phyloP scores from a whole-genome alignment of 192 early-diverging fungal species.

The Coemansia sp. region DNA sequence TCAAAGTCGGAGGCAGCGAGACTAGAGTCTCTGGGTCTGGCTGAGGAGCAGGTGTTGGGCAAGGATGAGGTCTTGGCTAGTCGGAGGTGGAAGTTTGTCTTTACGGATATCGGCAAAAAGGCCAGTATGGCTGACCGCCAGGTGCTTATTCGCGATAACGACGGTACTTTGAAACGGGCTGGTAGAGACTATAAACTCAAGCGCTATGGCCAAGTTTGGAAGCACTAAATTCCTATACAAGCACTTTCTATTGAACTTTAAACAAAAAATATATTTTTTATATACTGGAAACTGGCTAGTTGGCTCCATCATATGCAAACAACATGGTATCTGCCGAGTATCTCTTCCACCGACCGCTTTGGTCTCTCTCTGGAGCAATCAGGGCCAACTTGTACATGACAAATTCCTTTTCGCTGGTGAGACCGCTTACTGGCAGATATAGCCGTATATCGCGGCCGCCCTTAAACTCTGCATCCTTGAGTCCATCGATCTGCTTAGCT shows the following conservation, averaged over 20 bases:
- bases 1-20: conserved; percentile 10
- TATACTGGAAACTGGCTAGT: not conserved
- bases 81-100: conserved; percentile 58
- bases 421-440: conserved; percentile 16
- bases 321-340: conserved; percentile 42
- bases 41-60: conserved; percentile 28
- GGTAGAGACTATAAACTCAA: conserved; percentile 52
- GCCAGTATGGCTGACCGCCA: conserved; percentile 53
- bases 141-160: conserved; percentile 59
- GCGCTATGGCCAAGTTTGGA: conserved; percentile 45
- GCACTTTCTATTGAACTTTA: not conserved
- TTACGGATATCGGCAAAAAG: conserved; percentile 57
- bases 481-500: conserved; percentile 8
- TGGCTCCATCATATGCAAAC: conserved; percentile 25
- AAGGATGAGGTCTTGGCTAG: conserved; percentile 42
- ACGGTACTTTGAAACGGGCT: conserved; percentile 58
- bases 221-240: conserved; percentile 15
- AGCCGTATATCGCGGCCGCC: conserved; percentile 7
- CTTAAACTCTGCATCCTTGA: conserved; percentile 8
- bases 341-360: conserved; percentile 13
- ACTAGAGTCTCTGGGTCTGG: conserved; percentile 29
- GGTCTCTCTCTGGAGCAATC: conserved; percentile 31
- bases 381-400: conserved; percentile 34
- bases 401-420: conserved; percentile 11
- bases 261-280: not conserved